phyloP scores from a whole-genome alignment of 148 eudicot genomes.

The Spergularia bocconei region DNA sequence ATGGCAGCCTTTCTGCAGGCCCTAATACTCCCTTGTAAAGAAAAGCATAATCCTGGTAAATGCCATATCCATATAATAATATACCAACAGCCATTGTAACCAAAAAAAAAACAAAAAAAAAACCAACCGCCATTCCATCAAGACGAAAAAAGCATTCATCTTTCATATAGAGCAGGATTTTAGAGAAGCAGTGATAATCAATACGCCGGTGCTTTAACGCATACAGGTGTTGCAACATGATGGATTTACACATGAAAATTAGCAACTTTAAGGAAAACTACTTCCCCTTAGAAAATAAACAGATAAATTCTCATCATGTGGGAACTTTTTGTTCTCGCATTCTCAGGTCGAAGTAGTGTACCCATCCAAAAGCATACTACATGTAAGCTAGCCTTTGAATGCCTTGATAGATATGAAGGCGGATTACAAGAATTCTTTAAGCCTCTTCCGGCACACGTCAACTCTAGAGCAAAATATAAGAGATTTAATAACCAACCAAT shows the following conservation, averaged over 20 bases:
- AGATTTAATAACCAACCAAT: too few relatives aligned
- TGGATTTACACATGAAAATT: background rate
- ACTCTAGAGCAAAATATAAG: too few relatives aligned
- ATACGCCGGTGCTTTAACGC: background rate
- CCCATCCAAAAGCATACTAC: background rate
- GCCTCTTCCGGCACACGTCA: too few relatives aligned
- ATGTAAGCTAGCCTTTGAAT: background rate
- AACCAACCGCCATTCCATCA: background rate
- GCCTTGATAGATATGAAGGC: too few relatives aligned
- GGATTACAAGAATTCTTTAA: too few relatives aligned
- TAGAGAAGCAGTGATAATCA: background rate
- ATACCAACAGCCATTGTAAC: background rate
- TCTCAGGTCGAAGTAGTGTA: too few relatives aligned
- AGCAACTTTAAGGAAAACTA: background rate
- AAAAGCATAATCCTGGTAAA: background rate
- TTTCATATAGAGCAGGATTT: background rate
- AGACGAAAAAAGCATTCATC: background rate
- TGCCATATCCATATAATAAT: background rate
- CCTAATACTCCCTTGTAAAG: slow-evolving; percentile 61
- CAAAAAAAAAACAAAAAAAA: too few relatives aligned
- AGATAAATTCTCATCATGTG: background rate
- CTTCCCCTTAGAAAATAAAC: background rate
- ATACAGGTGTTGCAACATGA: background rate
- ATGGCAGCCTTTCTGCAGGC: slow-evolving; percentile 81
- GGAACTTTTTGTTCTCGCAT: too few relatives aligned